A percentile compares a stretch with the other conserved stretches of the same genome.
These are phyloP conservation scores for Monilinia laxa DNA, from an alignment of 2,329 filamentous ascomycete species.

Conservation along the genomic window DNA sequence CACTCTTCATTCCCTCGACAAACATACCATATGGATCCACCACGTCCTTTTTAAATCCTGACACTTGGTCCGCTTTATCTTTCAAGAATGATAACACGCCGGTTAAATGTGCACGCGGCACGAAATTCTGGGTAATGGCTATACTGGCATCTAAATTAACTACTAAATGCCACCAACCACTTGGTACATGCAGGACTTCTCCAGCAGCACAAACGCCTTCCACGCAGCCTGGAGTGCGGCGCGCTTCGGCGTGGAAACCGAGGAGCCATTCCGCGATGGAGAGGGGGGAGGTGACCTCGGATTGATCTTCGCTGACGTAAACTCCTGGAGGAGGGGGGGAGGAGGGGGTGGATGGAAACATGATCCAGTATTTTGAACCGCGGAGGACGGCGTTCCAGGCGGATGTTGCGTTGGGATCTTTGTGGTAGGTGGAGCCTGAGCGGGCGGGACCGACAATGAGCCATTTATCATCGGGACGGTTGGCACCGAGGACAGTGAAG, in stretches of 20 bases:
- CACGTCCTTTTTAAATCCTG: conserved; percentile 75
- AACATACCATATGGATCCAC: conserved; percentile 74
- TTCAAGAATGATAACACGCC: conserved; percentile 78
- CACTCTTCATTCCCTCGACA: conserved; percentile 61
- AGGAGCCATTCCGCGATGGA: conserved; percentile 97
- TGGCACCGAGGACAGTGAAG: conserved; percentile 72
- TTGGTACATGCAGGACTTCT: conserved; percentile 88
- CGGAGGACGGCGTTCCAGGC: conserved; percentile 94
- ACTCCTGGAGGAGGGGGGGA: conserved; percentile 70
- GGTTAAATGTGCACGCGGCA: conserved; percentile 68
- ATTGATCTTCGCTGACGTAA: conserved; percentile 83
- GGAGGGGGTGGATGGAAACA: conserved; percentile 73
- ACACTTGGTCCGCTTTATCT: conserved; percentile 81
- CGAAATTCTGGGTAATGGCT: conserved; percentile 93
- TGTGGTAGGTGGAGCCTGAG: conserved; percentile 93
- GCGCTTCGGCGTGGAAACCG: conserved; percentile 81
- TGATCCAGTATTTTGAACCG: conserved; percentile 96
- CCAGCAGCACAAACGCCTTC: conserved; percentile 83
- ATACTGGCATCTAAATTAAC: conserved; percentile 84
- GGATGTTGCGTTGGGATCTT: conserved; percentile 69
- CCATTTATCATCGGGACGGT: conserved; percentile 88
- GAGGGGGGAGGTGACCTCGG: conserved; percentile 88
- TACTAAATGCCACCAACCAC: conserved; percentile 95
- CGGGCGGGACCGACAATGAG: conserved; percentile 84
- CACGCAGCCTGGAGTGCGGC: conserved; percentile 70